These are phyloP conservation scores for Parvularia atlantis DNA, from an alignment of 78 protist species.

Conservation along the genomic window DNA sequence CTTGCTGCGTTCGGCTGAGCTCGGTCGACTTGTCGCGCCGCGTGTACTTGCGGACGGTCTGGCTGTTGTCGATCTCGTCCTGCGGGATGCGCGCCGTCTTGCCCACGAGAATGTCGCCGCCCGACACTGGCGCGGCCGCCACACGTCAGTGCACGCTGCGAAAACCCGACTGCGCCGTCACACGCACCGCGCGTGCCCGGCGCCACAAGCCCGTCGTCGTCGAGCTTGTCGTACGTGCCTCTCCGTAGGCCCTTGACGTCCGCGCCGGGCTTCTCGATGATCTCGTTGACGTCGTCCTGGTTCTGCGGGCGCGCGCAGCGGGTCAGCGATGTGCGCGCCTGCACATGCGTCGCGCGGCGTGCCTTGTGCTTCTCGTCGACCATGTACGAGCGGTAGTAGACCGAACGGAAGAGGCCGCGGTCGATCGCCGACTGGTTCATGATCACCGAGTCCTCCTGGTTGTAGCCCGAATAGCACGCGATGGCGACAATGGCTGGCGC, in stretches of 20 bases:
- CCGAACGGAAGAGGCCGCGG: conserved; percentile 96
- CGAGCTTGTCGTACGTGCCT: conserved; percentile 76
- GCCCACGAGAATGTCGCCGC: conserved; percentile 94
- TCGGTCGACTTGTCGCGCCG: conserved; percentile 53
- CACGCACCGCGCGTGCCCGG: conserved; percentile 83
- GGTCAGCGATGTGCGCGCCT: too few relatives aligned
- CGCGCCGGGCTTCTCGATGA: conserved; percentile 41
- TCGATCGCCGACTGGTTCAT: conserved; percentile 94
- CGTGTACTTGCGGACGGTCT: conserved; percentile 19
- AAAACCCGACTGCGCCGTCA: too few relatives aligned
- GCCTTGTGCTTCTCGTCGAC: conserved; percentile 53
- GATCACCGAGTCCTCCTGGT: conserved; percentile 99
- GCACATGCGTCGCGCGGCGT: too few relatives aligned
- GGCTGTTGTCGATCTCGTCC: conserved; percentile 12
- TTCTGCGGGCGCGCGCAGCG: too few relatives aligned
- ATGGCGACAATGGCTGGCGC: conserved; percentile 96
- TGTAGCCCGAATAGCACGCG: conserved; percentile 96
- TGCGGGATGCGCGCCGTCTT: conserved; percentile 74
- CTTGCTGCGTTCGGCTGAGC: conserved; percentile 69
- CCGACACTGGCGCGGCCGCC: conserved; percentile 74
- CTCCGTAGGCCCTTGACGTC: conserved; percentile 14
- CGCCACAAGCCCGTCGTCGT: conserved; percentile 91
- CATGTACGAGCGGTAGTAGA: conserved; percentile 66
- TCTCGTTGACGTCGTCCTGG: conserved; percentile 33
- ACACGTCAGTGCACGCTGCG: background rate